Evolutionary conservation across 805 yeast genomes (phyloP).

Genomic region (Wickerhamomyces bovis): DNA sequence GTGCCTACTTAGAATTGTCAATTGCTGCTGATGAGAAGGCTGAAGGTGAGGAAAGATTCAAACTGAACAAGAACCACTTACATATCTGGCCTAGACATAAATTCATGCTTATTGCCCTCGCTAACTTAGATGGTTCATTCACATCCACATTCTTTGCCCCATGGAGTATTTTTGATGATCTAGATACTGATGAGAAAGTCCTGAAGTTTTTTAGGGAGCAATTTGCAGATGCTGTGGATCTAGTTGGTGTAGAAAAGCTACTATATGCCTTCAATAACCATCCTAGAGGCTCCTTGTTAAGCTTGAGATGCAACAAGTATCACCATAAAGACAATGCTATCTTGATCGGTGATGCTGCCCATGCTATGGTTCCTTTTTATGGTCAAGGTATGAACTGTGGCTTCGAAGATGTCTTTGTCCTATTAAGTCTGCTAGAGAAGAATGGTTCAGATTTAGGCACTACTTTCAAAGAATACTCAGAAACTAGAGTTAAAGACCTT

Average conservation of each 20-base stretch:
- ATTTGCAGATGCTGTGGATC: constrained; percentile 68
- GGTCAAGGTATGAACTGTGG: constrained; percentile 98
- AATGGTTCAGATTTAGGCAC: constrained; percentile 2
- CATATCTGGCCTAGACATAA: constrained; percentile 91
- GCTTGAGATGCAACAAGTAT: constrained; percentile 65
- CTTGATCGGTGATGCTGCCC: constrained; percentile 89
- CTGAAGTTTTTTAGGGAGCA: constrained; percentile 47
- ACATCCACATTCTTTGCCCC: constrained; percentile 89
- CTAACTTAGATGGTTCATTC: constrained; percentile 80
- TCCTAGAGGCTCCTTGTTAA: constrained; percentile 77
- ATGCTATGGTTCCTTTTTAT: constrained; percentile 96
- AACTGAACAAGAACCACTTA: constrained; percentile 55
- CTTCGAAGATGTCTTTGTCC: constrained; percentile 76
- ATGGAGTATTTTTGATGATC: constrained; percentile 53
- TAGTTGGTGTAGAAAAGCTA: constrained; percentile 58
- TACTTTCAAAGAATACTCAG: constrained; percentile 13
- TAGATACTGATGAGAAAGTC: constrained; percentile 40
- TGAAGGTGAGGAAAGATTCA: constrained; percentile 31
- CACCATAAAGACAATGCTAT: constrained; percentile 56
- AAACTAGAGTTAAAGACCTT: constrained; percentile 53
- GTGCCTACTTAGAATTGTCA: constrained; percentile 74
- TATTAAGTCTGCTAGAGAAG: constrained; percentile 36
- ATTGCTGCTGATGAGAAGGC: constrained; percentile 49
- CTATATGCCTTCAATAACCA: constrained; percentile 44
- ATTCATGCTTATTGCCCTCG: constrained; percentile 84